phyloP scores from a whole-genome alignment of 2,329 filamentous ascomycete species.

The Penicillium concentricum region DNA sequence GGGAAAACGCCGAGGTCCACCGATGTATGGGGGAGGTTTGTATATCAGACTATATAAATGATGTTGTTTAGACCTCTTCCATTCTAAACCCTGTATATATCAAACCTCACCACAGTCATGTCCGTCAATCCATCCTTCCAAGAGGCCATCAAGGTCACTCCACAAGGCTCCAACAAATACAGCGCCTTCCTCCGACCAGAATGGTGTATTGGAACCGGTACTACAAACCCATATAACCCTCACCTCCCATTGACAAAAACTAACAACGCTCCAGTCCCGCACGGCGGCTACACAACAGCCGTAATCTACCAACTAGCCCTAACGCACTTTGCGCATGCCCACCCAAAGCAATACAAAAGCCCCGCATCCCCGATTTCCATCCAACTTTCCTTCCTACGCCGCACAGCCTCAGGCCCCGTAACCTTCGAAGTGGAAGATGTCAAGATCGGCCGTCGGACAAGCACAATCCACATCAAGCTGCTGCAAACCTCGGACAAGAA shows the following conservation, averaged over 20 bases:
- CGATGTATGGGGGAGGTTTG: neutral
- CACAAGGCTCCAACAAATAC: slow-evolving; percentile 56
- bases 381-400: slow-evolving; percentile 65
- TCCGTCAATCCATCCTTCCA: slow-evolving; percentile 34
- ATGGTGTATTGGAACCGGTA: slow-evolving; percentile 66
- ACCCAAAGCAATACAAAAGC: slow-evolving; percentile 49
- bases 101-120: neutral
- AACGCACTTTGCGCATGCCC: slow-evolving; percentile 60
- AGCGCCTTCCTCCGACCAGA: slow-evolving; percentile 54
- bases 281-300: slow-evolving; percentile 68
- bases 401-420: slow-evolving; percentile 59
- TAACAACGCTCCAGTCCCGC: slow-evolving; percentile 57
- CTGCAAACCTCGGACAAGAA: slow-evolving; percentile 35
- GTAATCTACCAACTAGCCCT: slow-evolving; percentile 60
- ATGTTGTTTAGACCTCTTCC: neutral
- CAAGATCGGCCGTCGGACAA: slow-evolving; percentile 64
- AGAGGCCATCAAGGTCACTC: slow-evolving; percentile 39
- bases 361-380: slow-evolving; percentile 61
- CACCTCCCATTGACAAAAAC: neutral
- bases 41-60: neutral
- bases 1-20: slow-evolving; percentile 9
- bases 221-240: slow-evolving; percentile 10
- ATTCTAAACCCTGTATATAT: neutral
- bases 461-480: slow-evolving; percentile 62
- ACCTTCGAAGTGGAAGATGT: slow-evolving; percentile 60